A percentile compares a stretch with the other conserved stretches of the same genome.
These are phyloP conservation scores for Lyophyllum atratum DNA, from an alignment of 768 basidiomycete genomes.

Conservation along the genomic window DNA sequence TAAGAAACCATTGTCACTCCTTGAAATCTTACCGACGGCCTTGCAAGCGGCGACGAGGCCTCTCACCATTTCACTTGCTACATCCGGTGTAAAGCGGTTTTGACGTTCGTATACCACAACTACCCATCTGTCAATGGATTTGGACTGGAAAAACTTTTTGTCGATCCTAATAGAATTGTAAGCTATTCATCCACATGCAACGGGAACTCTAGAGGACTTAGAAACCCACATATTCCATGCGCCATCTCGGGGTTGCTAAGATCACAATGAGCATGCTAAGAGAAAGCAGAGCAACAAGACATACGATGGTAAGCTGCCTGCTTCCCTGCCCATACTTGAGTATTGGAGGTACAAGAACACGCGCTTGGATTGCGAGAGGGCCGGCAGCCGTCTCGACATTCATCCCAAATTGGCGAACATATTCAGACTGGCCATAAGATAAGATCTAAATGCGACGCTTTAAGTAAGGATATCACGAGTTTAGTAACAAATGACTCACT, in stretches of 20 bases:
- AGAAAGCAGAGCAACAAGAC: not conserved
- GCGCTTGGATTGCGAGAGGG: slow-evolving; percentile 54
- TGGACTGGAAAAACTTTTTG: slow-evolving; percentile 62
- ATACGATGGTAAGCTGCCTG: slow-evolving; percentile 54
- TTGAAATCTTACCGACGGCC: slow-evolving; percentile 59
- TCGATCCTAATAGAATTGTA: slow-evolving; percentile 55
- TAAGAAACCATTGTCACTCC: not conserved
- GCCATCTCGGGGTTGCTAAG: slow-evolving; percentile 62
- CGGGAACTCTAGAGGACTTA: not conserved
- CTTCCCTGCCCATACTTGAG: slow-evolving; percentile 64
- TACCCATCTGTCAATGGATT: slow-evolving; percentile 57
- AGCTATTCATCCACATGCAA: slow-evolving; percentile 31
- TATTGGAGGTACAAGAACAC: slow-evolving; percentile 61
- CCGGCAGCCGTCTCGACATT: slow-evolving; percentile 45
- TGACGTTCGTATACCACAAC: slow-evolving; percentile 63
- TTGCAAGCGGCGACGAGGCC: slow-evolving; percentile 49
- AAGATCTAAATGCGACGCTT: slow-evolving; percentile 40
- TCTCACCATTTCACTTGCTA: slow-evolving; percentile 49
- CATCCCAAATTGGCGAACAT: slow-evolving; percentile 73
- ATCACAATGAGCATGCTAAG: slow-evolving; percentile 1
- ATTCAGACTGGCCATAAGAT: slow-evolving; percentile 70
- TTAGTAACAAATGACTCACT: not conserved
- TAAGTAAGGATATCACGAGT: not conserved
- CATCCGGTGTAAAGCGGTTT: slow-evolving; percentile 47
- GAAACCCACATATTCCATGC: slow-evolving; percentile 74